Percentiles rank a stretch among this genome's conserved stretches.
phyloP scores from a whole-genome alignment of 1,284 basidiomycete genomes.

The Cryptococcus sp. region DNA sequence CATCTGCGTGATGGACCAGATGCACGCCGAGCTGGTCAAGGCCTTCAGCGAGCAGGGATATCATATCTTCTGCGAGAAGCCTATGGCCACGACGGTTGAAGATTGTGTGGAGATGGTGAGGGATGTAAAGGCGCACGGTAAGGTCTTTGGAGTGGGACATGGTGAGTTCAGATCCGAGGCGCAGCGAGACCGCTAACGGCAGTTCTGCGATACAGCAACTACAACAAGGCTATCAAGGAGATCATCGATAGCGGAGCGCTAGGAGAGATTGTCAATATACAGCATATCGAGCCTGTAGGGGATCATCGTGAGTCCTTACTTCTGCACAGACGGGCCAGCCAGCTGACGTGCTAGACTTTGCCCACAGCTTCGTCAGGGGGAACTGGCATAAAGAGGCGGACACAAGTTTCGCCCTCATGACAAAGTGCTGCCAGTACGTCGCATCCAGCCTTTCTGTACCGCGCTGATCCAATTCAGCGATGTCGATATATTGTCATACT shows the following conservation, averaged over 20 bases:
- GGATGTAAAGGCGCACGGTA: conserved; percentile 56
- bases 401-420: conserved; percentile 74
- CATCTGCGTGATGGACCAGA: conserved; percentile 62
- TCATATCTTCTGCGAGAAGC: conserved; percentile 83
- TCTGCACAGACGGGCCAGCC: neutral
- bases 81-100: conserved; percentile 68
- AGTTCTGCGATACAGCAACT: conserved; percentile 82
- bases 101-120: conserved; percentile 70
- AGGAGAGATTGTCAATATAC: conserved; percentile 68
- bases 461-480: conserved; percentile 53
- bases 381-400: conserved; percentile 66
- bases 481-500: conserved; percentile 72
- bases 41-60: conserved; percentile 75
- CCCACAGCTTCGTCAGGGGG: conserved; percentile 63
- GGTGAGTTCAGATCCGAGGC: conserved; percentile 49
- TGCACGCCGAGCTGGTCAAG: conserved; percentile 66
- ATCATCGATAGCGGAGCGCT: conserved; percentile 64
- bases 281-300: conserved; percentile 41
- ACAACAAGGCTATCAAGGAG: conserved; percentile 62
- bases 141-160: conserved; percentile 75
- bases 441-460: neutral
- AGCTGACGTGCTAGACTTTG: conserved; percentile 52
- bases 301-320: conserved; percentile 18
- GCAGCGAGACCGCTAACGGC: neutral
- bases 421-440: conserved; percentile 75